Conservation (phyloP, 1,284 basidiomycete genomes). For the Moesziomyces aphidis region DNA sequence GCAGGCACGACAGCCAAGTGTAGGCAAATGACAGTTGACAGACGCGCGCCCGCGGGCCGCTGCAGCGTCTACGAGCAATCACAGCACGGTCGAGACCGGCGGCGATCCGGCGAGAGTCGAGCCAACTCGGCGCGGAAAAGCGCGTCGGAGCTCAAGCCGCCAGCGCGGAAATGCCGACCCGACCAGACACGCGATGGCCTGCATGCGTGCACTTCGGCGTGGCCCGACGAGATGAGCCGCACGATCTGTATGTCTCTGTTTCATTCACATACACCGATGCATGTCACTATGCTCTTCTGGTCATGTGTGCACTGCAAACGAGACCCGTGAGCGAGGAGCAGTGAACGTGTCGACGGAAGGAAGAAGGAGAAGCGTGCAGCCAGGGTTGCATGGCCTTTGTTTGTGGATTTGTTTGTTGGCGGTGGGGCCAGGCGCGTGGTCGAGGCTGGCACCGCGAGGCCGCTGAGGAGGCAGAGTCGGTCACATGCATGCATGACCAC, state of each 20-base stretch:
- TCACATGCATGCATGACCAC: not conserved
- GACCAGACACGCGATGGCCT: not conserved
- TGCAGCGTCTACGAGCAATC: not conserved
- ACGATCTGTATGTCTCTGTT: no score
- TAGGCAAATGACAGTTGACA: no score
- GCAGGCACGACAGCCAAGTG: no score
- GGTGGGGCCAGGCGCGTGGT: not conserved
- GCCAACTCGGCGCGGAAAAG: not conserved
- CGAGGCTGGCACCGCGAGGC: not conserved
- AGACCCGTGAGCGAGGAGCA: not conserved
- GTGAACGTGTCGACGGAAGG: not conserved
- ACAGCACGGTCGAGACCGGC: not conserved
- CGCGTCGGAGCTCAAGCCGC: not conserved
- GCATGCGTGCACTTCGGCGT: not conserved
- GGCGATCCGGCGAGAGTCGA: not conserved
- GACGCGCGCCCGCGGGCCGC: no score
- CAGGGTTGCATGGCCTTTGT: not conserved
- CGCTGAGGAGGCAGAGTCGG: not conserved
- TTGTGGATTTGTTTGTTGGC: constrained; percentile 19
- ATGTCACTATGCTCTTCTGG: no score
- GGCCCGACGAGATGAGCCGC: no score
- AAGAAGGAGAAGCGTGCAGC: no score
- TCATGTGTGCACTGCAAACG: no score
- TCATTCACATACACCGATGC: no score
- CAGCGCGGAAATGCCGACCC: not conserved